Base-by-base conservation (phyloP, 371 early-diverging fungal species). In the Thermomucor indicae-seudaticae region DNA sequence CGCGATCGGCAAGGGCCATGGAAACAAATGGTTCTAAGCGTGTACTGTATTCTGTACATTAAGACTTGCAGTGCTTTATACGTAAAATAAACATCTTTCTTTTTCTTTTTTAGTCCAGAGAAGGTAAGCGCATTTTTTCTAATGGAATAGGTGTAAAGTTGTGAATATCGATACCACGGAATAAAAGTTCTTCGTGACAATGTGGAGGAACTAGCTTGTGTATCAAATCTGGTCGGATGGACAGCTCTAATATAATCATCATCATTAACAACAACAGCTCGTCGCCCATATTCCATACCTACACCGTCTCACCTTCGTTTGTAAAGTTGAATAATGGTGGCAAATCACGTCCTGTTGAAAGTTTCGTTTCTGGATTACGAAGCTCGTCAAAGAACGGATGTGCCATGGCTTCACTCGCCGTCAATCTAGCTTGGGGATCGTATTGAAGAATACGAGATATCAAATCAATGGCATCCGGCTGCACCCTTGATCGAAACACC, bases 351-450 rank as follows among this genome's bases (percentile, higher is more conserved):
- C 92, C 95, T 42, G 81, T 90, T 25, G 86, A 79, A 62, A 95
- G 72, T 59, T 70, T 79, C 17, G 93, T 91, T 25, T 84, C 90
- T n/a, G 93, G 92, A 38, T 84, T 69, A 49, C 96, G 80, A 58
- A 97, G 71, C 64, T 93, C 95, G 70, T 96, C 93, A 79, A 99
- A 99, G 83, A 97, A 98, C 31, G 89, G 90, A 62, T 96, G 92
- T 27, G 83, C 67, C 85, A 99, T 84, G n/a, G 95, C 93, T 70
- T 96, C 91, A 58, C 90, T 82, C 6, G 99, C 92, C 22, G 93
- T 91, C 51, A 93, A 79, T 52, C 99, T 84, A 35, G 79, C 70
- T 30, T 80, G 69, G 1, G 99, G 99, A 43, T 96, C 95, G 76
- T 99, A 99, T 47, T 93, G 91, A 41, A 99, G 73, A 43, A 99